Conservation (phyloP, 2,329 filamentous ascomycete genomes). For the Colletotrichum brevisporum region DNA sequence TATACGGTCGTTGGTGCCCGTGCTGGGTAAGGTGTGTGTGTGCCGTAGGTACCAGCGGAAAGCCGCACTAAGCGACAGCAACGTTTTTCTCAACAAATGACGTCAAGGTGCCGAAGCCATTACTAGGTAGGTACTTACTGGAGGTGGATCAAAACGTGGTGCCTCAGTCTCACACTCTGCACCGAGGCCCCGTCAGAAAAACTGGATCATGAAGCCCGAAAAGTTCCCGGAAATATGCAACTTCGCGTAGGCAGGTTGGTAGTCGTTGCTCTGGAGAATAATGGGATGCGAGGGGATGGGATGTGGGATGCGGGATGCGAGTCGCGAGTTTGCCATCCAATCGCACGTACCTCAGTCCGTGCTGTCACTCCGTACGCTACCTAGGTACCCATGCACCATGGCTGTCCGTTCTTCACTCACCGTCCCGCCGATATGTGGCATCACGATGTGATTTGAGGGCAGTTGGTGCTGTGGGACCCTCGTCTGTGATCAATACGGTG, state of each 20-base stretch:
- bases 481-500: constrained; percentile 16
- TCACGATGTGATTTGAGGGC: background rate
- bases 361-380: background rate
- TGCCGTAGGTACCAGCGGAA: constrained; percentile 19
- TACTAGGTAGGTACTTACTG: too few relatives aligned
- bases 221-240: constrained; percentile 21
- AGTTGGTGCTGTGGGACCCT: background rate
- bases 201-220: constrained; percentile 27
- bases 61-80: constrained; percentile 36
- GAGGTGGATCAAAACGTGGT: constrained; percentile 34
- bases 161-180: background rate
- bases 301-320: constrained; percentile 14
- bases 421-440: background rate
- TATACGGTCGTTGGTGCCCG: background rate
- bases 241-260: background rate
- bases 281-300: background rate
- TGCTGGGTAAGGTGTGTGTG: constrained; percentile 37
- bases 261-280: background rate
- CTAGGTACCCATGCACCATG: too few relatives aligned
- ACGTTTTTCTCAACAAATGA: constrained; percentile 7
- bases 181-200: constrained; percentile 18
- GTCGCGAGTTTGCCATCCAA: constrained; percentile 30
- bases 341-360: constrained; percentile 2
- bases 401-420: too few relatives aligned
- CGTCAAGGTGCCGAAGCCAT: constrained; percentile 26